Percentiles rank a stretch among this genome's conserved stretches.
These are phyloP conservation scores for Sporothrix luriei DNA, from an alignment of 2,329 filamentous ascomycete species.

Conservation along the genomic window DNA sequence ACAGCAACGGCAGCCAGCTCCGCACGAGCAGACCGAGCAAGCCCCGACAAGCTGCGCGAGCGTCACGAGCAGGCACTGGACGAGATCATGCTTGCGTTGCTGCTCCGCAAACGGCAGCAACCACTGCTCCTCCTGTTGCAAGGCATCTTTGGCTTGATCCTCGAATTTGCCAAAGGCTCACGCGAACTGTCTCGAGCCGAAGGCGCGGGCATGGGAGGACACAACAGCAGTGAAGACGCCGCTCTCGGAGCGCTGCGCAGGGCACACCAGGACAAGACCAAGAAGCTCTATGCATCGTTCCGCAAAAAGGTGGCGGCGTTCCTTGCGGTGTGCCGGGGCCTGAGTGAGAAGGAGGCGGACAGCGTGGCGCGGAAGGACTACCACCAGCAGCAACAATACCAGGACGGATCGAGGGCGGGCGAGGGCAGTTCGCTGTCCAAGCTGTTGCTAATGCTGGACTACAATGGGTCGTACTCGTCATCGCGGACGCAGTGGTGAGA, in stretches of 20 bases:
- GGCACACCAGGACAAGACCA: slow-evolving; percentile 41
- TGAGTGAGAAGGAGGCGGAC: slow-evolving; percentile 64
- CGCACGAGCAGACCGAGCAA: slow-evolving; percentile 44
- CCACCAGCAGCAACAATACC: slow-evolving; percentile 29
- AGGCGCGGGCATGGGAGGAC: slow-evolving; percentile 24
- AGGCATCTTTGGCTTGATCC: slow-evolving; percentile 71
- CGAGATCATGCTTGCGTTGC: slow-evolving; percentile 70
- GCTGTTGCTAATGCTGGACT: slow-evolving; percentile 42
- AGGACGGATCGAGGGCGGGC: slow-evolving; percentile 31
- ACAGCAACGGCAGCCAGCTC: slow-evolving; percentile 38
- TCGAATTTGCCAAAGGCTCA: slow-evolving; percentile 66
- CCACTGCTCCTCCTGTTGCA: slow-evolving; percentile 73
- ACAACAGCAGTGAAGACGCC: not conserved
- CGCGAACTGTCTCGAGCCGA: slow-evolving; percentile 44
- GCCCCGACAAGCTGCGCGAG: slow-evolving; percentile 67
- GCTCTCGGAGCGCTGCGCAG: slow-evolving; percentile 32
- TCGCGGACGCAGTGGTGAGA: not conserved
- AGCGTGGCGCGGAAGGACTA: slow-evolving; percentile 41
- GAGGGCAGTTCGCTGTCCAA: slow-evolving; percentile 37
- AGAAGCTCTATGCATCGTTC: slow-evolving; percentile 64
- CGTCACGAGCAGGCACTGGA: slow-evolving; percentile 75
- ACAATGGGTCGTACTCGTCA: slow-evolving; percentile 35
- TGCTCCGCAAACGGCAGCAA: slow-evolving; percentile 74
- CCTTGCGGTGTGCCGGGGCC: slow-evolving; percentile 68
- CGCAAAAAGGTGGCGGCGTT: slow-evolving; percentile 74